Evolutionary conservation across 2,329 filamentous ascomycete species (phyloP), one percentile per base, ranked within the genome.

Genomic region (Claviceps purpurea): DNA sequence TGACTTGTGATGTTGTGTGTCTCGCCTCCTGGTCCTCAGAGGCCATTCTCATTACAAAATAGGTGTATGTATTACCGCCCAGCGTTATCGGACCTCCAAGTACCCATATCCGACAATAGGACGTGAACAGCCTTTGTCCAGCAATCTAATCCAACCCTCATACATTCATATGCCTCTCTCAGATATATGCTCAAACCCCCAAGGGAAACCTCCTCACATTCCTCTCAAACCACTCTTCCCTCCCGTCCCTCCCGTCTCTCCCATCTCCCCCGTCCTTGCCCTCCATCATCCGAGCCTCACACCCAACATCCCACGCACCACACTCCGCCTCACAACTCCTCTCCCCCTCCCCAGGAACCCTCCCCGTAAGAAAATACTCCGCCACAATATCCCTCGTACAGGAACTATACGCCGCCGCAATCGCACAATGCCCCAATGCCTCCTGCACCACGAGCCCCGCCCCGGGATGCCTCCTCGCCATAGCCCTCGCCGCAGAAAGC

Each of bases 391-490:
- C 14, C 49, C 46, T 57, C 7, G 52, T 57, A 20, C 61, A 50
- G 45, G 42, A 42, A 38, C 61, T 63, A 11, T 52, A 55, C 1
- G 53, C 53, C 1, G 51, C 14, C 1, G 26, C 5, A 3, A 52
- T 4, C 2, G 56, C 49, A 22, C 52, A 55, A 30, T 64, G 61
- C 0, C 61, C 61, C 24, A 59, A 48, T 0, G 58, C 54, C 16
- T 61, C 53, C 37, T 58, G 58, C 0, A 61, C 49, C 4, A 62
- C 51, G 4, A 64, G 51, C 8, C 52, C 52, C 0, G 61, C 57
- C 7, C 60, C 59, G 1, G 57, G 57, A 41, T 63, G 57, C 1
- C 20, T 16, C 38, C 11, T 47, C 14, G 58, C 50, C 57, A 58
- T 59, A 39, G 26, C 16, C 3, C 53, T 43, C 8, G 57, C 57